A percentile compares a stretch with the other conserved stretches of the same genome.
Evolutionary conservation across 495 filamentous ascomycete genomes (phyloP).

Genomic region (Cercophora sp.): DNA sequence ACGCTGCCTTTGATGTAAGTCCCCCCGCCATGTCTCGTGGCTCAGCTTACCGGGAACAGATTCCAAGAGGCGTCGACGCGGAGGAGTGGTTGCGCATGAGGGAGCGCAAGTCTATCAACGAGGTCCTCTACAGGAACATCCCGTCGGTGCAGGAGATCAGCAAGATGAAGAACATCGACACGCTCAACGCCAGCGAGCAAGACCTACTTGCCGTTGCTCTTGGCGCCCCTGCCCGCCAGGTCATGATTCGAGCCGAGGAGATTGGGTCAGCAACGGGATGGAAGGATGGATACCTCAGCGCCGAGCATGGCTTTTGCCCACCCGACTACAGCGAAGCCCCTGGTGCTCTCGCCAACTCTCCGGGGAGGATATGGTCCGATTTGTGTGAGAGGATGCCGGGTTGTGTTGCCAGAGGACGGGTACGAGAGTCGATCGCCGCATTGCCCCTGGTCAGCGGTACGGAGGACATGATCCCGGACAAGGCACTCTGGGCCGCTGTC

Average conservation of each 20-base stretch:
- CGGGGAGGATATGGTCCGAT: constrained; percentile 51
- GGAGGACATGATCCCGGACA: constrained; percentile 45
- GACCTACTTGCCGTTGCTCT: constrained; percentile 48
- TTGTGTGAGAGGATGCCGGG: constrained; percentile 52
- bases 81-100: constrained; percentile 34
- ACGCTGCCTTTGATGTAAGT: constrained; percentile 38
- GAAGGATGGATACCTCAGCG: constrained; percentile 51
- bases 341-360: constrained; percentile 43
- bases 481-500: constrained; percentile 49
- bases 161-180: constrained; percentile 36
- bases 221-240: constrained; percentile 48
- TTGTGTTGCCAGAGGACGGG: constrained; percentile 44
- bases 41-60: constrained; percentile 20
- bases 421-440: constrained; percentile 45
- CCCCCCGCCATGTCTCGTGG: background rate
- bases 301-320: constrained; percentile 48
- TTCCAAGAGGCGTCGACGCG: constrained; percentile 31
- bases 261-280: constrained; percentile 48
- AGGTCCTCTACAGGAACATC: constrained; percentile 33
- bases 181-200: constrained; percentile 40
- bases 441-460: constrained; percentile 45
- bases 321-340: constrained; percentile 46
- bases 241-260: constrained; percentile 49
- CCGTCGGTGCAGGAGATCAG: constrained; percentile 30
- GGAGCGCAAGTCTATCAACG: constrained; percentile 39